Base-by-base conservation (phyloP, 371 early-diverging fungal genomes). In the Actinomortierella wolfii region DNA sequence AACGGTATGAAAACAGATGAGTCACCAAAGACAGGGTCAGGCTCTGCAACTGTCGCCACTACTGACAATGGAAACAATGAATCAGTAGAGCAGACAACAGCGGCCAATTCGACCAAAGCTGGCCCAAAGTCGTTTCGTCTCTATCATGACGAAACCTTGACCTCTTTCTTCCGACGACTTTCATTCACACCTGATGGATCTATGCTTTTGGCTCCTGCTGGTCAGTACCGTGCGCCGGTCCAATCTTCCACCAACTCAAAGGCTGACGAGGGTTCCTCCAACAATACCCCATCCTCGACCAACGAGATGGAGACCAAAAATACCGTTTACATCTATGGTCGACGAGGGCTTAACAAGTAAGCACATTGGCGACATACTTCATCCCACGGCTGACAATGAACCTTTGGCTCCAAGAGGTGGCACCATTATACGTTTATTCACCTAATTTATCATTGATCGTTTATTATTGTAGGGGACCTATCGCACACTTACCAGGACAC, bases 131-230 rank as follows among this genome's bases (percentile, higher is more conserved):
- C 59, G 2, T 79, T 76, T 61, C 79, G 86, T 3, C 60, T 93
- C 54, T 97, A 90, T 73, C 91, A 93, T 60, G 94, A 94, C 78
- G 97, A 97, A 66, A 94, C 86, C 26, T 75, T 96, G 55, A 85
- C 88, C 2, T 92, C 96, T 0, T 98, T 97, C 77, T 98, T 98
- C 77, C 82, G 98, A 51, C 81, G 98, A 56, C 85, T 92, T 9
- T 73, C 86, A 2, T 94, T 96, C 64, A 91, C 94, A 18, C 94
- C 97, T 5, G 98, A 97, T 73, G 97, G 98, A 9, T 77, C 87
- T 3, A 68, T 97, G 44, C 79, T 97, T 25, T 65, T 94, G 9
- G 84, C 92, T 2, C 96, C 98, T 7, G 90, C 95, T 6, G 98
- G 96, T 25, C 63, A 91, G 29, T 88, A 69, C 54, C 76, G 65